Base-by-base conservation (phyloP, 345 rosid genomes). In the Eucalyptus virginea region DNA sequence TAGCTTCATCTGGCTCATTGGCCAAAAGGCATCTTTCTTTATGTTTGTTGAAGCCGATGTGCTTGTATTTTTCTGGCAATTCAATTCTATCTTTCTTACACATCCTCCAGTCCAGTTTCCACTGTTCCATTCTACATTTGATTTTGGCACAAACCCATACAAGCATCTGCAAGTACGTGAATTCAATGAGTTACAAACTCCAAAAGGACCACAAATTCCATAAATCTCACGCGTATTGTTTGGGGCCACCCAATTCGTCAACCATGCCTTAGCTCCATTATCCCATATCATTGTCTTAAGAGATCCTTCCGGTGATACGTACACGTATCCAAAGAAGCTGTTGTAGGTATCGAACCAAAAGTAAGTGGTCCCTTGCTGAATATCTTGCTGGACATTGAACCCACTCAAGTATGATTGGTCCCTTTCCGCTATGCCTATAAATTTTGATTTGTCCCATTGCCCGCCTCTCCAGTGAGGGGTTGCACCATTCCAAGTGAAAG, bases 101-200 rank as follows among this genome's bases (percentile, higher is more conserved):
- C 93, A 93, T 12, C 93, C 92, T 26, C 87, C 88, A 3, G 91
- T 87, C 54, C 90, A 88, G 58, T 88, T 90, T 52, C 90, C 77
- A 37, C 50, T 45, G 45, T 32, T 47, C 93, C 92, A 89, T 52
- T 85, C 88, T 10, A 28, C n/a, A 2, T 23, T 12, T 28, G 77
- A 86, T 65, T 87, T 91, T 16, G 95, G 94, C 60, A 51, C 86
- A 85, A 91, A 94, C 26, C 94, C 94, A 1, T 86, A 85, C 24
- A 92, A 72, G 48, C 94, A 94, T 8, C 11, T 72, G 67, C 95
- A 91, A 44, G 47, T 60, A 24, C 67, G 80, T 15, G 18, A 49
- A 12, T 52, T 87, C 10, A 47, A 58, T 7, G 87, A 77, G 30
- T 91, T 92, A 72, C 94, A 92, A 9, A 89, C 86, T 15, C 92